These are phyloP conservation scores for Periconia digitata DNA, from an alignment of 2,329 filamentous ascomycete genomes.

Conservation along the genomic window DNA sequence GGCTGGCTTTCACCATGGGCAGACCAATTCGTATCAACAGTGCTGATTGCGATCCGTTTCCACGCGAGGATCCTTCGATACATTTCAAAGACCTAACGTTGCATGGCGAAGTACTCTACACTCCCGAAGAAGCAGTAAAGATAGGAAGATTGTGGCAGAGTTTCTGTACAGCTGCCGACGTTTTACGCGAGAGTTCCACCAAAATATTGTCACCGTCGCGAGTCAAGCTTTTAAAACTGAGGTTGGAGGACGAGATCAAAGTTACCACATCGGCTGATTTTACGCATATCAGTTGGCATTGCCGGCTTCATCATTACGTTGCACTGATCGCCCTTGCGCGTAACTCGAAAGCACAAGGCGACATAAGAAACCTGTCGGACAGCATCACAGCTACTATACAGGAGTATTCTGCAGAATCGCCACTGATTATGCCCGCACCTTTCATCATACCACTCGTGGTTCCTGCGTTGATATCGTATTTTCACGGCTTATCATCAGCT, in stretches of 20 bases:
- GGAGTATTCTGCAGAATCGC: not conserved
- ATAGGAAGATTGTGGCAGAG: slow-evolving; percentile 6
- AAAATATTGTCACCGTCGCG: slow-evolving; percentile 2
- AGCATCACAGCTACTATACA: slow-evolving; percentile 3
- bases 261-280: slow-evolving; percentile 1
- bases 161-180: slow-evolving; percentile 3
- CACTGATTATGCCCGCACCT: slow-evolving; percentile 2
- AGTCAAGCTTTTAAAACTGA: not conserved
- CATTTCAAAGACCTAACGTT: slow-evolving; percentile 4
- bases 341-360: not conserved
- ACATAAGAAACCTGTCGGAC: slow-evolving; percentile 2
- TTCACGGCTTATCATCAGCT: not conserved
- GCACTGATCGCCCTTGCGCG: slow-evolving; percentile 6
- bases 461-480: slow-evolving; percentile 11
- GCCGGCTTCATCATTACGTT: slow-evolving; percentile 11
- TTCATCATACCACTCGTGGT: slow-evolving; percentile 10
- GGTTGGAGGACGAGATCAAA: not conserved
- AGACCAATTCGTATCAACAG: slow-evolving; percentile 45
- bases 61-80: not conserved
- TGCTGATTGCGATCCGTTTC: slow-evolving; percentile 37
- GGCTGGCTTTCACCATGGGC: slow-evolving; percentile 44
- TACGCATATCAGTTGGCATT: slow-evolving; percentile 4
- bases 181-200: slow-evolving; percentile 8
- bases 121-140: slow-evolving; percentile 3
- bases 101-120: slow-evolving; percentile 3